Base-by-base conservation (phyloP, 345 rosid species). In the Citropsis articulata region DNA sequence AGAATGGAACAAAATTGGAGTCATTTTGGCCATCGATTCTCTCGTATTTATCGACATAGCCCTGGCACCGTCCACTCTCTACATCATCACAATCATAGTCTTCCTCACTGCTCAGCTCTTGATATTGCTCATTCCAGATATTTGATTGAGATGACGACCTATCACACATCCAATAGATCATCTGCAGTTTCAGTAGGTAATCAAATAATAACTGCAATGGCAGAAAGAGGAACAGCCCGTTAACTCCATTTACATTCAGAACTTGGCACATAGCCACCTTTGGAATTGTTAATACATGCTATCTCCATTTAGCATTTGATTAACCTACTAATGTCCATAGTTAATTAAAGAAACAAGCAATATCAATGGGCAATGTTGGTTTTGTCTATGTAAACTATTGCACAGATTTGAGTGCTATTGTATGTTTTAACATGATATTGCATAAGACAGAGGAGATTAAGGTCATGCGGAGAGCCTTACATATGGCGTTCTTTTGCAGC, bases 381-480 rank as follows among this genome's bases (percentile, higher is more conserved):
- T 8, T 53, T 50, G 40, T 50, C 72, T 5, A 61, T 33, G 62
- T 24, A 33, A 5, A 14, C 48, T 35, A 24, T 14, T 24, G 31
- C 73, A 28, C 6, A 27, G 38, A 48, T 13, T 69, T 24, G 53
- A 48, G 5, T 18, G 59, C 8, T 42, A 7, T 36, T 19, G 36
- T 42, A 1, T 36, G 31, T 24, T 48, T 7, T 3, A 7, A 73
- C 7, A 28, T 12, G 28, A 7, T 24, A 61, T 40, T 33, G 62
- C 69, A 81, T 9, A 74, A 36, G n/a, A 75, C 71, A 42, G 53
- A 67, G 24, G 16, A 67, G 16, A 18, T 63, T 42, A 21, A 61
- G 25, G 62, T 16, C 50, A 73, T 22, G 50, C 5, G 63, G 28
- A 61, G n/a, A 76, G 66, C 64, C 90, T 84, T 86, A 95, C 98